These are phyloP conservation scores for Saccharomyces mikatae DNA, from an alignment of 805 yeast genomes.

Conservation along the genomic window DNA sequence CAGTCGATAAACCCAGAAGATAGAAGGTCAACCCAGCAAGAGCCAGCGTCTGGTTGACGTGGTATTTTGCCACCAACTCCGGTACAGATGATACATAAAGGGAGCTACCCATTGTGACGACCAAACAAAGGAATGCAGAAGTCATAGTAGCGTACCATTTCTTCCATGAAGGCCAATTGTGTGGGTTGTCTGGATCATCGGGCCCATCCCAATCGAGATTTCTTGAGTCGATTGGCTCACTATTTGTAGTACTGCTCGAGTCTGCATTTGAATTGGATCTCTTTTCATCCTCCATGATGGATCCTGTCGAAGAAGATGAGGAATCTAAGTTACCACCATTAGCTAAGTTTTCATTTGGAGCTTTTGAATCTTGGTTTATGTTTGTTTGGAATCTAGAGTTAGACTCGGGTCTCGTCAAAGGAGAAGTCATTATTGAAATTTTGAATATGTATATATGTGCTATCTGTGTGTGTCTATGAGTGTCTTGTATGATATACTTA, in stretches of 20 bases:
- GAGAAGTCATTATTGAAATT: neutral
- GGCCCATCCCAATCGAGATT: conserved; percentile 54
- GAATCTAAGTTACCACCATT: neutral
- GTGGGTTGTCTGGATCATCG: conserved; percentile 55
- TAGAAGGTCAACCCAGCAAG: conserved; percentile 65
- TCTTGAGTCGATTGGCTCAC: conserved; percentile 31
- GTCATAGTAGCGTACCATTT: conserved; percentile 61
- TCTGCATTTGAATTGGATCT: neutral
- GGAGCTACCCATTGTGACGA: conserved; percentile 69
- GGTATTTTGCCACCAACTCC: conserved; percentile 41
- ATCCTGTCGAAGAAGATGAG: neutral
- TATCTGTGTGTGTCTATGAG: neutral
- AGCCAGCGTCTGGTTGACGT: conserved; percentile 52
- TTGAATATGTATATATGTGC: neutral
- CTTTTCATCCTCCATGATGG: neutral
- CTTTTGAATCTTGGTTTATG: neutral
- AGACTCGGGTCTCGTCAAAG: neutral
- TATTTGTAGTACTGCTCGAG: conserved; percentile 1
- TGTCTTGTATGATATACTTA: neutral
- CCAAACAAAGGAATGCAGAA: conserved; percentile 57
- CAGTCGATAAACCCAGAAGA: conserved; percentile 65
- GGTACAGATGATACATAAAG: conserved; percentile 59
- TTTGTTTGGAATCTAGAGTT: neutral
- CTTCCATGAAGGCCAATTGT: conserved; percentile 57
- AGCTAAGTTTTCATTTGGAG: neutral